phyloP scores from a whole-genome alignment of 371 early-diverging fungal genomes.

The Saksenaea oblongispora region DNA sequence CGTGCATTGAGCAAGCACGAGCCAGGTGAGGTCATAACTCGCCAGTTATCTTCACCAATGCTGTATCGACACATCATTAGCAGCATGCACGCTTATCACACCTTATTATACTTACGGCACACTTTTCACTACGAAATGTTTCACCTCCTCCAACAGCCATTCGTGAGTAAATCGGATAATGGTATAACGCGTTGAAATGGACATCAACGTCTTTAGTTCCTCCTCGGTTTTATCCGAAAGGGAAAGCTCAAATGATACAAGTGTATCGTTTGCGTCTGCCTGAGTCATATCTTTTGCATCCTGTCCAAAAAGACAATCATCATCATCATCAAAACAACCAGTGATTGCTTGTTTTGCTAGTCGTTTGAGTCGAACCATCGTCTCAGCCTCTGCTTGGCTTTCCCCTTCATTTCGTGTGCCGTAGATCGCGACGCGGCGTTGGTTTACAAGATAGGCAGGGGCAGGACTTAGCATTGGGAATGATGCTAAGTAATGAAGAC shows the following conservation, averaged over 20 bases:
- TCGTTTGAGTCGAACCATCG: slow-evolving; percentile 28
- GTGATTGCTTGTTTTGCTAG: slow-evolving; percentile 29
- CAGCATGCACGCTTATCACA: background rate
- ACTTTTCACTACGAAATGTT: slow-evolving; percentile 71
- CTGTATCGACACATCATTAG: slow-evolving; percentile 19
- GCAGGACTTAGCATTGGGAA: slow-evolving; percentile 51
- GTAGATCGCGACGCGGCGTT: slow-evolving; percentile 54
- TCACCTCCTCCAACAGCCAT: slow-evolving; percentile 64
- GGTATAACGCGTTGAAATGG: slow-evolving; percentile 49
- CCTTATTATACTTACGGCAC: slow-evolving; percentile 44
- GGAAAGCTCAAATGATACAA: slow-evolving; percentile 35
- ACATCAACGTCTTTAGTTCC: slow-evolving; percentile 34
- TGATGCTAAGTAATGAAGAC: slow-evolving; percentile 53
- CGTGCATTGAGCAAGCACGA: slow-evolving; percentile 74
- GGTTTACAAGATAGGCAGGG: slow-evolving; percentile 54
- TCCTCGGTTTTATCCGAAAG: slow-evolving; percentile 33
- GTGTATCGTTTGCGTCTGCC: slow-evolving; percentile 42
- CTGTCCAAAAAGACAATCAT: slow-evolving; percentile 30
- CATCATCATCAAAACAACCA: slow-evolving; percentile 21
- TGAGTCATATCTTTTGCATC: slow-evolving; percentile 54
- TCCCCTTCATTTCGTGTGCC: slow-evolving; percentile 28
- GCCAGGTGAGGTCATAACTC: slow-evolving; percentile 78
- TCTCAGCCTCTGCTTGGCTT: slow-evolving; percentile 23
- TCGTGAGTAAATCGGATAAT: slow-evolving; percentile 53
- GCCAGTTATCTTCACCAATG: slow-evolving; percentile 83